Evolutionary conservation across 805 yeast species (phyloP), one percentile per base, ranked within the genome.

Genomic region (Jamesozyma jinghongensis): DNA sequence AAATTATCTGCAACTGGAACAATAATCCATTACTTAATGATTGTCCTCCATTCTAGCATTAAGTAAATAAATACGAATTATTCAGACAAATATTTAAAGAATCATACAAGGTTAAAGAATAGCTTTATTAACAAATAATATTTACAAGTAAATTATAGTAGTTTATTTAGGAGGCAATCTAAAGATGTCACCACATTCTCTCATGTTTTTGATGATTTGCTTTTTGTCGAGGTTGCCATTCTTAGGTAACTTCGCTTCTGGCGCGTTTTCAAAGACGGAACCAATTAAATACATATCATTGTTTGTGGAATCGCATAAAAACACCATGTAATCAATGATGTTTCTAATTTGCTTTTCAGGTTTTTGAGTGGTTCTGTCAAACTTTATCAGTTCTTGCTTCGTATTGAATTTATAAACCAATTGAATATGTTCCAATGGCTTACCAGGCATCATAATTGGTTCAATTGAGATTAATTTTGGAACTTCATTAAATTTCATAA

Each of bases 391-490:
- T 47, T 74, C 68, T 59, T 81, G 88, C 33, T 65, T 66, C 3
- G 85, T 78, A 48, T 78, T 70, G 49, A 81, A 77, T 47, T 70
- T 71, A 59, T 81, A 81, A 14, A 76, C 72, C 10, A 79, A 62
- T 61, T 80, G 85, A 38, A 78, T 71, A 40, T 70, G 71, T 44
- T 70, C 74, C 14, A 75, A 57, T 0, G 79, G 76, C 41, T 63
- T 63, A 16, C 75, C 75, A 3, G 79, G 79, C 40, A 73, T 51
- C 57, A 83, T 77, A 51, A 82, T 66, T 2, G 83, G 78, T 48
- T 81, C 80, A 52, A 88, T 75, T 3, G 79, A 70, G 36, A 84
- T 70, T 26, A 87, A 68, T 57, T 80, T 81, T 19, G 97, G 97
- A 36, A 75, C 71, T 26, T 69, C 64, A 50, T 77, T 81, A 52